Percentiles rank a stretch among this genome's conserved stretches.
These are phyloP conservation scores for Ceratocystis ficicola DNA, from an alignment of 2,329 filamentous ascomycete genomes.

Conservation along the genomic window DNA sequence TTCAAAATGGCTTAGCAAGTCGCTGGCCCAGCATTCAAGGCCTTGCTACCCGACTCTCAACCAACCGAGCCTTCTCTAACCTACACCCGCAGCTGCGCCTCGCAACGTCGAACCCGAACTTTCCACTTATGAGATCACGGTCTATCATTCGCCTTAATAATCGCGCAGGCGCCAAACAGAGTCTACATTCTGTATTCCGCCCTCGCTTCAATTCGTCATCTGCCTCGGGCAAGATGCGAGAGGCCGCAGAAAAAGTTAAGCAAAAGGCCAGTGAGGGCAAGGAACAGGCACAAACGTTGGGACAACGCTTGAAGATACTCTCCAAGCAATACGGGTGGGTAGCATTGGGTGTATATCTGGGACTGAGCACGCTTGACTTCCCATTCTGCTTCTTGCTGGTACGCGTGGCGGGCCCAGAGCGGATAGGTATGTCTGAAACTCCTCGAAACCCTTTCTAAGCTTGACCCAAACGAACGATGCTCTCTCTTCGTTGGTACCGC, in stretches of 20 bases:
- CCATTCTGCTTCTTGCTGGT: conserved; percentile 92
- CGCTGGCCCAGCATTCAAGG: conserved; percentile 9
- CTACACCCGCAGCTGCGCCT: not conserved
- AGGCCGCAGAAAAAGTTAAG: conserved; percentile 16
- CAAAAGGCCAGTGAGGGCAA: conserved; percentile 18
- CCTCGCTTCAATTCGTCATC: conserved; percentile 14
- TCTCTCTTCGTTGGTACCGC: not conserved
- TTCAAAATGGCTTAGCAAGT: not conserved
- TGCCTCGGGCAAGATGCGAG: conserved; percentile 12
- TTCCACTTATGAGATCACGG: not conserved
- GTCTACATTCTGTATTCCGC: not conserved
- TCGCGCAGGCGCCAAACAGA: not conserved
- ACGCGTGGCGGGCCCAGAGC: conserved; percentile 67
- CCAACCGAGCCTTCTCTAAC: conserved; percentile 5
- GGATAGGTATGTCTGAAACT: conserved; percentile 47
- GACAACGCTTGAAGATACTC: conserved; percentile 65
- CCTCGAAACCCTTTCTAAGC: not conserved
- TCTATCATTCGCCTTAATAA: not conserved
- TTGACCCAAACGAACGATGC: not conserved
- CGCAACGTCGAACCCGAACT: not conserved
- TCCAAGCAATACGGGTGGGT: conserved; percentile 91
- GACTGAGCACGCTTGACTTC: conserved; percentile 74
- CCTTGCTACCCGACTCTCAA: not conserved
- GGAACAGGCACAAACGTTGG: conserved; percentile 37
- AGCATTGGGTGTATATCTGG: conserved; percentile 80